phyloP scores from a whole-genome alignment of 352 stramenopile species.

The Pythium chondricola region DNA sequence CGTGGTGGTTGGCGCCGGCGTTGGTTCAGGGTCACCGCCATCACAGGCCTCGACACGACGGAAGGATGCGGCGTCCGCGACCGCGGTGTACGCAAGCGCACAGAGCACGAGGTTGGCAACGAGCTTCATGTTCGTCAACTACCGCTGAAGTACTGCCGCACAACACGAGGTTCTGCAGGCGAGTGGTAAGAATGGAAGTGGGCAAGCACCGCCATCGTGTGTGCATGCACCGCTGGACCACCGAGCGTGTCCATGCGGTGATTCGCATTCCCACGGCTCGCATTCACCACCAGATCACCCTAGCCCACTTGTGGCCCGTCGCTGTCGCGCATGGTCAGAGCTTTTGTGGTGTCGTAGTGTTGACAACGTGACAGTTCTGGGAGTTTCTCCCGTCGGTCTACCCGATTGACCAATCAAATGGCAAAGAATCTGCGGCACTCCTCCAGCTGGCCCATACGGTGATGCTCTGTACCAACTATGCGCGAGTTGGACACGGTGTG shows the following conservation, averaged over 20 bases:
- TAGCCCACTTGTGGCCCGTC: background rate
- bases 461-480: too few relatives aligned
- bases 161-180: conserved; percentile 1
- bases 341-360: too few relatives aligned
- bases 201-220: background rate
- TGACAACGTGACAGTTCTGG: too few relatives aligned
- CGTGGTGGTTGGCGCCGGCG: conserved; percentile 1
- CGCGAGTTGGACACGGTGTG: too few relatives aligned
- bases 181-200: conserved; percentile 9
- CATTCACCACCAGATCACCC: too few relatives aligned
- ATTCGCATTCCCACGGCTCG: too few relatives aligned
- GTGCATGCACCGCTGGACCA: too few relatives aligned
- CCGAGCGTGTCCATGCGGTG: background rate
- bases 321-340: background rate
- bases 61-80: conserved; percentile 4
- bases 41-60: background rate
- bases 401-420: too few relatives aligned
- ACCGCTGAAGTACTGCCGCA: background rate
- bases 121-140: conserved; percentile 12
- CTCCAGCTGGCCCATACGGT: too few relatives aligned
- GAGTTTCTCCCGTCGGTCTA: too few relatives aligned
- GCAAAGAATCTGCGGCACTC: too few relatives aligned
- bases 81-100: conserved; percentile 12
- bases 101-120: conserved; percentile 16
- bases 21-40: background rate